A percentile compares a stretch with the other conserved stretches of the same genome.
Evolutionary conservation across 179 eudicot genomes (phyloP).

Genomic region (Pouteria campechiana): DNA sequence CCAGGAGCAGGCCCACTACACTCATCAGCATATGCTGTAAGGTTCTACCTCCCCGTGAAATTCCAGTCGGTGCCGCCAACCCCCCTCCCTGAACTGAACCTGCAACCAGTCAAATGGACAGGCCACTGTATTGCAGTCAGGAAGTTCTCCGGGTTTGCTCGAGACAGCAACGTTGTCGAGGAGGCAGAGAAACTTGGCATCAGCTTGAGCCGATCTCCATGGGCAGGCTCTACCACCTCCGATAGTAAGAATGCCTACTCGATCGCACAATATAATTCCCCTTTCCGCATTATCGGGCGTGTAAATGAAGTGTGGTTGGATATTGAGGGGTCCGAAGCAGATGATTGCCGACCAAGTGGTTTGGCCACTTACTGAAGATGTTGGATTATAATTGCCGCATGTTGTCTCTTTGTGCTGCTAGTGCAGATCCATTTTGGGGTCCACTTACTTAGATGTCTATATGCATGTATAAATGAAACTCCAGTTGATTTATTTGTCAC

Average conservation of each 20-base stretch:
- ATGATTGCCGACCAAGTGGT: slow-evolving; percentile 31
- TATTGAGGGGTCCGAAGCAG: slow-evolving; percentile 29
- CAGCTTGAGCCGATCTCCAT: slow-evolving; percentile 63
- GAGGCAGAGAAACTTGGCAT: slow-evolving; percentile 60
- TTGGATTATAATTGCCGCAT: too few species aligned
- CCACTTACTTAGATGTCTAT: too few species aligned
- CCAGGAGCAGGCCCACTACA: slow-evolving; percentile 61
- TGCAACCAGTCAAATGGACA: slow-evolving; percentile 34
- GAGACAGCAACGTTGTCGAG: slow-evolving; percentile 45
- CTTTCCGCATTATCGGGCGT: slow-evolving; percentile 42
- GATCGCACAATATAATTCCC: slow-evolving; percentile 72
- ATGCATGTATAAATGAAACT: too few species aligned
- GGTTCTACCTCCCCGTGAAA: slow-evolving; percentile 50
- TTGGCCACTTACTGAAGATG: slow-evolving; percentile 30
- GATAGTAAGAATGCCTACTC: slow-evolving; percentile 54
- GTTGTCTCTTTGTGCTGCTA: too few species aligned
- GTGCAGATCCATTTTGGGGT: too few species aligned
- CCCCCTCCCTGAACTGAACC: slow-evolving; percentile 60
- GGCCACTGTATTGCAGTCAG: slow-evolving; percentile 74
- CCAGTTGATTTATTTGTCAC: too few species aligned
- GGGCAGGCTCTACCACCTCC: slow-evolving; percentile 52
- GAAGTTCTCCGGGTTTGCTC: slow-evolving; percentile 67
- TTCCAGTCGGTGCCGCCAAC: slow-evolving; percentile 57
- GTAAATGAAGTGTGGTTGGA: slow-evolving; percentile 82
- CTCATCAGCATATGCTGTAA: slow-evolving; percentile 53